Base-by-base conservation (phyloP, 1,284 basidiomycete genomes). In the Moesziomyces sp. region DNA sequence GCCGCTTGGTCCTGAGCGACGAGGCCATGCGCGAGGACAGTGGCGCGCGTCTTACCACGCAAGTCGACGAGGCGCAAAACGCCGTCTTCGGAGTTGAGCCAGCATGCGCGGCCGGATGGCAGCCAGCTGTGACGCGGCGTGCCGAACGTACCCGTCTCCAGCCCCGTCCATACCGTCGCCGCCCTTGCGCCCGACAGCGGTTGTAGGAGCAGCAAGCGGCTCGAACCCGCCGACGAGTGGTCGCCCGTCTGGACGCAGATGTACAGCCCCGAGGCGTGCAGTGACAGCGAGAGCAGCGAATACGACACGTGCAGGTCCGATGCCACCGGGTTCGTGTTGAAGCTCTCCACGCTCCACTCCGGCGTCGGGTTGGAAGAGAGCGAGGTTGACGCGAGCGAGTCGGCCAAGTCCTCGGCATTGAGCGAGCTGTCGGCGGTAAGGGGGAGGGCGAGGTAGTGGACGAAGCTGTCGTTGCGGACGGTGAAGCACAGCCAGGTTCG, bases 221-320 rank as follows among this genome's bases (percentile, higher is more conserved):
- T 76, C 11, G 59, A 33, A 8, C 56, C 19, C 4, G 74, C 28
- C 0, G 67, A 54, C 14, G 67, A 62, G 35, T 81, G 74, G 43
- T 82, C 79, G 43, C 81, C 79, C 4, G 80, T 82, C 30, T 81
- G 78, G 2, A 73, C 59, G 49, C 75, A 77, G 23, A 83, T 52
- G 51, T 73, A 80, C 13, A 59, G 56, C 14, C 55, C 58, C 0
- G 74, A 74, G 0, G 80, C 79, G 44, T 82, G 80, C 23, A 80
- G 56, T 8, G 78, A 60, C 21, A 82, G 64, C 38, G 74, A 62
- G 38, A 83, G 73, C 52, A 83, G 63, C 7, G 75, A 78, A 59
- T 82, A 83, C 46, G 72, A 74, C 1, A 79, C 78, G 43, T 83
- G 79, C 19, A 53, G 23, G 40, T 83, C 82, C 18, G 59, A 46